These are phyloP conservation scores for Prorocentrum cordatum DNA, from an alignment of 169 alveolate species.

Conservation along the genomic window DNA sequence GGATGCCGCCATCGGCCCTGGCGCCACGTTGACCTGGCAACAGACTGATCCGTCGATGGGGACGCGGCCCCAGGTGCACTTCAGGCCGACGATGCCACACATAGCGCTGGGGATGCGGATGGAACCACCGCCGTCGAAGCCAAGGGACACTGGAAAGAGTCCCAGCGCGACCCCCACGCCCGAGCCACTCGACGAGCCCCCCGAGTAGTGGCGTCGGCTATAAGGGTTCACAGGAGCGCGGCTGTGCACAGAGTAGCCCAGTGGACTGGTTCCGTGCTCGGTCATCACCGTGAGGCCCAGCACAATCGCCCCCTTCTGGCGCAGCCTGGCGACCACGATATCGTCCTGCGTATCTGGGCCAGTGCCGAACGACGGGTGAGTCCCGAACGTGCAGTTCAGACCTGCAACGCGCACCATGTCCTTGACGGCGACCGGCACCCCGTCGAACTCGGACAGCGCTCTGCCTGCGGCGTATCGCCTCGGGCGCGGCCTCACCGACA, in stretches of 20 bases:
- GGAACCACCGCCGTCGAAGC: slow-evolving; percentile 45
- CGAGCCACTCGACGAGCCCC: slow-evolving; percentile 28
- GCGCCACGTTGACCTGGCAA: too few relatives aligned
- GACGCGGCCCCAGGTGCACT: too few relatives aligned
- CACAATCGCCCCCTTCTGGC: slow-evolving; percentile 32
- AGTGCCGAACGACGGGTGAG: not conserved
- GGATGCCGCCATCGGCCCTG: too few relatives aligned
- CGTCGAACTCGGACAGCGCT: too few relatives aligned
- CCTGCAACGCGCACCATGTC: slow-evolving; percentile 16
- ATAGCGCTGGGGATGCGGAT: slow-evolving; percentile 40
- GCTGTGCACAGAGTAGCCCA: slow-evolving; percentile 25
- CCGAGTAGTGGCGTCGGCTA: slow-evolving; percentile 11
- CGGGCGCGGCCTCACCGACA: too few relatives aligned
- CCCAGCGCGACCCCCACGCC: slow-evolving; percentile 54
- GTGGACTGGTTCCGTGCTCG: slow-evolving; percentile 29
- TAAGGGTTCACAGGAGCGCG: slow-evolving; percentile 37
- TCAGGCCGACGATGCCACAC: not conserved
- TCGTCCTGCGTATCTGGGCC: not conserved
- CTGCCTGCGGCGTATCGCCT: too few relatives aligned
- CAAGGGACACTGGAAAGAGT: slow-evolving; percentile 26
- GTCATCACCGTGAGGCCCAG: slow-evolving; percentile 61
- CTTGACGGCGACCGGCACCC: slow-evolving; percentile 26
- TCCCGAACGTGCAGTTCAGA: not conserved
- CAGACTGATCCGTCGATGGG: too few relatives aligned
- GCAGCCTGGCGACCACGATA: not conserved